Conservation (phyloP, 352 stramenopile genomes). For the Phytopythium mirpurense region DNA sequence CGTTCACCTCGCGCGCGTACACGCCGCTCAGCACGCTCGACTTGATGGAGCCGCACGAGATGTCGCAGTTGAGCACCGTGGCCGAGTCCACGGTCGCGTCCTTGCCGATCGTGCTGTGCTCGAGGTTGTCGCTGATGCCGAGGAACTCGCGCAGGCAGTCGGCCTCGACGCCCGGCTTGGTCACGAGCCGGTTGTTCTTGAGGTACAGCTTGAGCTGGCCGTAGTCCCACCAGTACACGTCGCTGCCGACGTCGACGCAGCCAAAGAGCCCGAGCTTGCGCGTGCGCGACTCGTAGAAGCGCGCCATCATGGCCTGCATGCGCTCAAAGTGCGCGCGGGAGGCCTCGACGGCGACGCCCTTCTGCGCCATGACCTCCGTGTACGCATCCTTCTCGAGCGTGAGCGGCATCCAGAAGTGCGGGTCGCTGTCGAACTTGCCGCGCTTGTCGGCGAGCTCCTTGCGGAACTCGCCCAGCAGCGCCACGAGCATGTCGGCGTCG, state of each 20-base stretch:
- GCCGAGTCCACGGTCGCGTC: constrained; percentile 51
- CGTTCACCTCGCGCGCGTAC: constrained; percentile 84
- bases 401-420: constrained; percentile 98
- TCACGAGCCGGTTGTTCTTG: constrained; percentile 95
- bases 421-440: constrained; percentile 96
- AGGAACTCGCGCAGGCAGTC: constrained; percentile 78
- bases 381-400: constrained; percentile 93
- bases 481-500: constrained; percentile 88
- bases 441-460: constrained; percentile 87
- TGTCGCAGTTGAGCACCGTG: constrained; percentile 80
- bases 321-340: constrained; percentile 87
- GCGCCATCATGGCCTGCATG: constrained; percentile 89
- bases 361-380: constrained; percentile 93
- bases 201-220: constrained; percentile 97
- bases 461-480: constrained; percentile 91
- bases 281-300: constrained; percentile 67
- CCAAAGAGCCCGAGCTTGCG: constrained; percentile 91
- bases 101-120: constrained; percentile 71
- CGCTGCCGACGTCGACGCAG: constrained; percentile 94
- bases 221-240: constrained; percentile 99
- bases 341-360: constrained; percentile 75
- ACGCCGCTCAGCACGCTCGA: constrained; percentile 90
- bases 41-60: constrained; percentile 57
- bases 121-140: constrained; percentile 67
- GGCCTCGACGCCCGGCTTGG: constrained; percentile 75